phyloP scores from a whole-genome alignment of 2,329 filamentous ascomycete species.

The Scytalidium lignicola region DNA sequence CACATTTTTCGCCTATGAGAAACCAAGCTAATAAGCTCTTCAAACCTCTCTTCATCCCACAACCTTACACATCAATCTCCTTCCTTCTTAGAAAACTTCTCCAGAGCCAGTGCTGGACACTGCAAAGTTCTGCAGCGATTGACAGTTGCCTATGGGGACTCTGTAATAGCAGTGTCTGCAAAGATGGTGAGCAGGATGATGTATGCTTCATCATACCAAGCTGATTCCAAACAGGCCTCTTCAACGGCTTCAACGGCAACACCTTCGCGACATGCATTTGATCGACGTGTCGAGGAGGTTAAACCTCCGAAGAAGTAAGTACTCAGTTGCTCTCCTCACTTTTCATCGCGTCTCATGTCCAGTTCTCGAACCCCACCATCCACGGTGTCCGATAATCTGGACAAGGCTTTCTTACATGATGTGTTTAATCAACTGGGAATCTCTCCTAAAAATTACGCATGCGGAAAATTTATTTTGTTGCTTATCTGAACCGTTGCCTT shows the following conservation, averaged over 20 bases:
- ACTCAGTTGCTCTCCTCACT: slow-evolving; percentile 3
- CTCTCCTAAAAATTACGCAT: slow-evolving; percentile 88
- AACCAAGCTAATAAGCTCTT: neutral
- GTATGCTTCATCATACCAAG: neutral
- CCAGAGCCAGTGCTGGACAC: slow-evolving; percentile 24
- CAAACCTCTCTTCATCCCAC: neutral
- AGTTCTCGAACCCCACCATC: neutral
- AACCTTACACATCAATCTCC: neutral
- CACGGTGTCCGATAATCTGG: slow-evolving; percentile 13
- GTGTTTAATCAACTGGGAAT: slow-evolving; percentile 97
- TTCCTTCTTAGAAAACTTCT: neutral
- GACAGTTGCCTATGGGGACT: slow-evolving; percentile 16
- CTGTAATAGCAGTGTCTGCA: slow-evolving; percentile 13
- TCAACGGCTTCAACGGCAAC: slow-evolving; percentile 59
- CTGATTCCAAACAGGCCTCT: slow-evolving; percentile 19
- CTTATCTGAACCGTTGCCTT: slow-evolving; percentile 54
- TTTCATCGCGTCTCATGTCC: slow-evolving; percentile 4
- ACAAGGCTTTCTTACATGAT: slow-evolving; percentile 53
- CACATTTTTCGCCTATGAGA: neutral
- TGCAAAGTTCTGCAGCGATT: slow-evolving; percentile 11
- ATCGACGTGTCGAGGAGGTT: slow-evolving; percentile 75
- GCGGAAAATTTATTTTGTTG: slow-evolving; percentile 88
- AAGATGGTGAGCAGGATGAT: slow-evolving; percentile 23
- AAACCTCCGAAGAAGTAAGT: slow-evolving; percentile 88
- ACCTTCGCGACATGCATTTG: slow-evolving; percentile 56